Evolutionary conservation across 148 eudicot genomes (phyloP).

Genomic region (Chenopodium album): DNA sequence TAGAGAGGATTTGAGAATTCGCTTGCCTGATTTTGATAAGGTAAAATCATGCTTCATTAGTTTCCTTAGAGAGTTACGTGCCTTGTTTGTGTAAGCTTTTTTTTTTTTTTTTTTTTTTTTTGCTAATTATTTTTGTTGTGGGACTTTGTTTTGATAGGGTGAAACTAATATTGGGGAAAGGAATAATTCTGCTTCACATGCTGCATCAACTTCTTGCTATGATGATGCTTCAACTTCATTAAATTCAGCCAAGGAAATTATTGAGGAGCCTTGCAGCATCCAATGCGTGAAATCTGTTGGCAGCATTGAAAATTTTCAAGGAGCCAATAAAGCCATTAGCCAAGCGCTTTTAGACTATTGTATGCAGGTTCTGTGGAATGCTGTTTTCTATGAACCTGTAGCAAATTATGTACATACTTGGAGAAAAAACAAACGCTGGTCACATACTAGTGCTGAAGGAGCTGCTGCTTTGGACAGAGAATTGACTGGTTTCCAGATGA

Average conservation of each 20-base stretch:
- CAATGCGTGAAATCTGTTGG: conserved; percentile 55
- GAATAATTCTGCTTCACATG: conserved; percentile 25
- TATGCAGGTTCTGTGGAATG: conserved; percentile 84
- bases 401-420: conserved; percentile 52
- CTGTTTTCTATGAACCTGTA: conserved; percentile 65
- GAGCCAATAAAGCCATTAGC: conserved; percentile 41
- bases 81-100: conserved; percentile 3
- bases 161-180: conserved; percentile 29
- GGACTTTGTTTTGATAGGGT: conserved; percentile 34
- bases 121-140: conserved; percentile 4
- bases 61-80: neutral
- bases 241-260: conserved; percentile 17
- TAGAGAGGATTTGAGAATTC: conserved; percentile 34
- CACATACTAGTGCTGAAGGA: conserved; percentile 22
- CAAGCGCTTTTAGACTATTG: conserved; percentile 52
- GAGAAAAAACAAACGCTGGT: conserved; percentile 71
- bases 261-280: conserved; percentile 17
- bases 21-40: conserved; percentile 35
- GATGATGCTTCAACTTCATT: conserved; percentile 25
- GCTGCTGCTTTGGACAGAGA: conserved; percentile 4
- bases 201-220: conserved; percentile 30
- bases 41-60: conserved; percentile 24
- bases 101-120: neutral
- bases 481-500: conserved; percentile 10
- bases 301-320: conserved; percentile 57